Conservation (phyloP, 108 stramenopile species). For the Cyclotella atomus region DNA sequence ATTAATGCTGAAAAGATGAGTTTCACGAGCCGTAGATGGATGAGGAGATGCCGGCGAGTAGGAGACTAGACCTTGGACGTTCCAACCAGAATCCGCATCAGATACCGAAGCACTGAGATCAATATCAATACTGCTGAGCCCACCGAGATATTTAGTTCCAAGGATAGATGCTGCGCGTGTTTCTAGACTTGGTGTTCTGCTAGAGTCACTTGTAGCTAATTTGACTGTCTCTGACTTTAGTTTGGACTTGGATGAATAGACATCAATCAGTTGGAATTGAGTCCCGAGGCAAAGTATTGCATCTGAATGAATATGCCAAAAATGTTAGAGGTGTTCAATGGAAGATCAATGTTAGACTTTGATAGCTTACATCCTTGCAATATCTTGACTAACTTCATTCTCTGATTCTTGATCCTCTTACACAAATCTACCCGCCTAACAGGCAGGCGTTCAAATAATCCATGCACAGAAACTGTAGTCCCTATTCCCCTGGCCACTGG, state of each 20-base stretch:
- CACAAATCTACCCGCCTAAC: constrained; percentile 80
- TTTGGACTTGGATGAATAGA: constrained; percentile 44
- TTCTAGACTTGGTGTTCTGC: constrained; percentile 43
- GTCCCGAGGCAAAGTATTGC: constrained; percentile 78
- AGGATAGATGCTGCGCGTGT: constrained; percentile 68
- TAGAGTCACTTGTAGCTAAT: constrained; percentile 57
- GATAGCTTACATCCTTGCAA: constrained; percentile 74
- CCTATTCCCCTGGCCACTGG: constrained; percentile 68
- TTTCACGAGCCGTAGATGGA: constrained; percentile 52
- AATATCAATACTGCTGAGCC: constrained; percentile 48
- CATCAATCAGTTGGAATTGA: constrained; percentile 72
- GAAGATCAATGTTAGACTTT: neutral
- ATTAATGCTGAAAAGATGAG: constrained; percentile 94
- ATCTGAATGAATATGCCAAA: constrained; percentile 37
- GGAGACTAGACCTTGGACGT: constrained; percentile 81
- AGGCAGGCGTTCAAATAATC: constrained; percentile 80
- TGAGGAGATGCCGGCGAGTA: constrained; percentile 65
- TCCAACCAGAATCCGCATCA: constrained; percentile 31
- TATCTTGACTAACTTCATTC: constrained; percentile 67
- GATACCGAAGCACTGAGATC: constrained; percentile 48
- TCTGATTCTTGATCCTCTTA: constrained; percentile 71
- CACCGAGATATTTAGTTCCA: constrained; percentile 65
- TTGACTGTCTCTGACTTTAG: neutral
- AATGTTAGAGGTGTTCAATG: neutral
- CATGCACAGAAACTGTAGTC: constrained; percentile 85